Evolutionary conservation across 116 monocot species (phyloP), one percentile per base, ranked within the genome.

Genomic region (Thalassia testudinum): DNA sequence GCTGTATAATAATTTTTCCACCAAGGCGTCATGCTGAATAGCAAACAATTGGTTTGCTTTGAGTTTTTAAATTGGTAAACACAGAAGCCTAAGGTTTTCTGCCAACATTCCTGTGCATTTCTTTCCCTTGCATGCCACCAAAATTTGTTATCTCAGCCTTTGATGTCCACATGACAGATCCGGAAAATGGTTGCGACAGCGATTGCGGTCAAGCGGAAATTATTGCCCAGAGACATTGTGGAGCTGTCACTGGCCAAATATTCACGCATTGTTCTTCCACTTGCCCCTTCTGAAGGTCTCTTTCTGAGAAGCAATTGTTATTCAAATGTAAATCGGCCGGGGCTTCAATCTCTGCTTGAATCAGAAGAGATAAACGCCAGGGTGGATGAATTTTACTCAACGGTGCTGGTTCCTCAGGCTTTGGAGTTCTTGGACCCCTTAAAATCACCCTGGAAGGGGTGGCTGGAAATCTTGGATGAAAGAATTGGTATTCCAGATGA

Each of bases 121-220:
- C n/a, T n/a, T n/a, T n/a, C n/a, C n/a, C n/a, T n/a, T n/a, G n/a
- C n/a, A n/a, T n/a, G n/a, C n/a, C n/a, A n/a, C n/a, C n/a, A n/a
- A n/a, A n/a, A n/a, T n/a, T n/a, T n/a, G n/a, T n/a, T 34, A 34
- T 34, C 10, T 34, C 6, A 34, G 30, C 30, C 30, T 34, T 10
- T 45, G 22, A 34, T 10, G n/a, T 34, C 6, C 30, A 34, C 10
- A 5, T 34, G 3, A 47, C 75, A 93, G 93, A 87, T 93, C 13
- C 71, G 87, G 44, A 93, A 93, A 67, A 93, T 93, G 93, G 84
- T 87, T 29, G 93, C 78, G 21, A 93, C 87, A 54, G 87, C 93
- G 17, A 75, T 87, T 26, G 87, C 93, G 24, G 83, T 87, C 18
- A 87, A 83, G 62, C 77, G 87, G n/a, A 66, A 59, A 47, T 76